A percentile compares a stretch with the other conserved stretches of the same genome.
phyloP scores from a whole-genome alignment of 2,329 filamentous ascomycete genomes.

The Plenodomus biglobosus region DNA sequence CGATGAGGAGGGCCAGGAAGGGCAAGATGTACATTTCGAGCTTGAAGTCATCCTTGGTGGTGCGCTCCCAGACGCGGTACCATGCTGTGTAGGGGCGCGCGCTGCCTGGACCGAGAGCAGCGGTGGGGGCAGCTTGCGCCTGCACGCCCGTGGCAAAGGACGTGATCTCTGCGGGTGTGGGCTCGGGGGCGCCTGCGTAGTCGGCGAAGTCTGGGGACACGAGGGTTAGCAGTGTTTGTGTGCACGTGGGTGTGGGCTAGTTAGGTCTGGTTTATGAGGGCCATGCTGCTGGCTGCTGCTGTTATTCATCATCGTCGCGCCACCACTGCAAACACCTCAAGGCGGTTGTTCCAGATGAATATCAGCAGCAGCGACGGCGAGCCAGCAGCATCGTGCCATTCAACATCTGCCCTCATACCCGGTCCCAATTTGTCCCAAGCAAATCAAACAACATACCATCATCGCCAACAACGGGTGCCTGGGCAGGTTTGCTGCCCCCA shows the following conservation, averaged over 20 bases:
- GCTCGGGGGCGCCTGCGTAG: constrained; percentile 77
- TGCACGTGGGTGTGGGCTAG: neutral
- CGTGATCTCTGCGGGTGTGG: constrained; percentile 55
- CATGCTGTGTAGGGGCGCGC: constrained; percentile 80
- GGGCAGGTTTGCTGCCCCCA: constrained; percentile 65
- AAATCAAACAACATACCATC: constrained; percentile 57
- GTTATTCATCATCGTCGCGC: too few species aligned
- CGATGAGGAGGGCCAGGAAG: constrained; percentile 71
- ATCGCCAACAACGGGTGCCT: constrained; percentile 58
- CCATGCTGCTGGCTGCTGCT: too few species aligned
- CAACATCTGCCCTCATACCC: neutral
- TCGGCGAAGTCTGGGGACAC: constrained; percentile 78
- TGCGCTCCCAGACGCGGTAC: constrained; percentile 95
- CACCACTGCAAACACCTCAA: too few species aligned
- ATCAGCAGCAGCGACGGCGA: too few species aligned
- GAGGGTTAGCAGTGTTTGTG: neutral
- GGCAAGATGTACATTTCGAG: constrained; percentile 80
- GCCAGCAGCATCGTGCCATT: too few species aligned
- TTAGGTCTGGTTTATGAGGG: too few species aligned
- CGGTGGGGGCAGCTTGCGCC: constrained; percentile 32
- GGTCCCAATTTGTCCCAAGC: neutral
- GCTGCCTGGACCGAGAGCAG: constrained; percentile 40
- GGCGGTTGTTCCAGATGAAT: too few species aligned
- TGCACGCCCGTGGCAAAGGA: constrained; percentile 42
- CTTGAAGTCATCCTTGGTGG: constrained; percentile 80